These are phyloP conservation scores for Cercospora sojina DNA, from an alignment of 2,329 filamentous ascomycete genomes.

Conservation along the genomic window DNA sequence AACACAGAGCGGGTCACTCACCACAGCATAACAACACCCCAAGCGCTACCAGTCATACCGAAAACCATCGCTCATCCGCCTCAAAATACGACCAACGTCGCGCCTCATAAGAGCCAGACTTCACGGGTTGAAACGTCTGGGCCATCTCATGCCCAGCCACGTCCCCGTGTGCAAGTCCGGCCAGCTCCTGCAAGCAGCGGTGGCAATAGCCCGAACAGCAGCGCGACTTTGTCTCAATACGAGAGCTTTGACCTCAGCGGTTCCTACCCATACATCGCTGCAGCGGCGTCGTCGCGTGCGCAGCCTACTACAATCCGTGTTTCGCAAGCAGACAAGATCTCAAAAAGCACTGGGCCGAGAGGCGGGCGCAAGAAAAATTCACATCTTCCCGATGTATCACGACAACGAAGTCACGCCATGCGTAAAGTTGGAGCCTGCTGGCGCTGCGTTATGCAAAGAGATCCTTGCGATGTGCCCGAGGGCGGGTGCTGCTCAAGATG, in stretches of 20 bases:
- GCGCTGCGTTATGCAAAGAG: constrained; percentile 50
- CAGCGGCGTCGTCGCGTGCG: constrained; percentile 10
- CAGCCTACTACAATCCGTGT: neutral
- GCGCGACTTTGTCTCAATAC: neutral
- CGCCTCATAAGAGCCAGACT: neutral
- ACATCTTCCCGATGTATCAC: constrained; percentile 39
- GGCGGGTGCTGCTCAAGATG: constrained; percentile 34
- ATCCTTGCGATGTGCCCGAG: constrained; percentile 40
- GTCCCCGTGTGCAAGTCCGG: constrained; percentile 7
- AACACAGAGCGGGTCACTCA: neutral
- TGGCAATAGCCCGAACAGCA: neutral
- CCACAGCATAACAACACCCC: neutral
- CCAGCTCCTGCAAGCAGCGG: neutral
- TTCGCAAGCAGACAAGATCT: constrained; percentile 14
- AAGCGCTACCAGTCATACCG: neutral
- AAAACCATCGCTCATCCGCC: neutral
- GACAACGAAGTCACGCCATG: constrained; percentile 47
- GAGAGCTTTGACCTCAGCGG: constrained; percentile 3
- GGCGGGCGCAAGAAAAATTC: constrained; percentile 41
- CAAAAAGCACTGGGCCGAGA: constrained; percentile 19
- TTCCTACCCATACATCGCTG: constrained; percentile 10
- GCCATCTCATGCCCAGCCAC: neutral
- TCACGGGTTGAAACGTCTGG: neutral
- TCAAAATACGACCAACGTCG: neutral
- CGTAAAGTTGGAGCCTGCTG: constrained; percentile 50